These are phyloP conservation scores for Populus simonii DNA, from an alignment of 345 rosid genomes.

Conservation along the genomic window DNA sequence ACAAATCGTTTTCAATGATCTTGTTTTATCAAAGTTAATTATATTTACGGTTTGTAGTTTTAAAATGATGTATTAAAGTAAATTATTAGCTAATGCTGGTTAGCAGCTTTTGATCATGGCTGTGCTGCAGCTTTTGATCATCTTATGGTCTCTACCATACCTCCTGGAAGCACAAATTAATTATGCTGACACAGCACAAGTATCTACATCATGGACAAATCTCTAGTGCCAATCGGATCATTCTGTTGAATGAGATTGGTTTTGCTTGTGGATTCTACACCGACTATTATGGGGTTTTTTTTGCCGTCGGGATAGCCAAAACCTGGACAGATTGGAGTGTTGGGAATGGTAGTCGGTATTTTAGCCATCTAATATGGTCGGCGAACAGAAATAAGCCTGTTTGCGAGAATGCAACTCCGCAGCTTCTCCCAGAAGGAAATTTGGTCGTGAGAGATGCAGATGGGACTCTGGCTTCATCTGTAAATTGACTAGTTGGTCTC, in stretches of 20 bases:
- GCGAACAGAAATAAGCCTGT: background rate
- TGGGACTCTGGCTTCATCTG: background rate
- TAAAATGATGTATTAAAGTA: too few species aligned
- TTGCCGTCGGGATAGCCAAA: background rate
- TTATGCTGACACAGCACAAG: background rate
- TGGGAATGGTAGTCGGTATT: background rate
- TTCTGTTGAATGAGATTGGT: background rate
- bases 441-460: background rate
- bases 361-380: background rate
- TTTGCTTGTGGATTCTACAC: slow-evolving; percentile 10
- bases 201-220: background rate
- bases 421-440: background rate
- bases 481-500: too few species aligned
- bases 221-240: background rate
- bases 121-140: background rate
- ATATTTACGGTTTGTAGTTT: too few species aligned
- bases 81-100: too few species aligned
- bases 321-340: background rate
- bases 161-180: background rate
- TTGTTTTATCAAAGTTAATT: too few species aligned
- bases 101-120: background rate
- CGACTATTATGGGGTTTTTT: background rate
- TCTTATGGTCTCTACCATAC: background rate
- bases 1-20: too few species aligned
- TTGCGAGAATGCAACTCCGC: background rate